Evolutionary conservation across 129 eudicot species (phyloP), one percentile per base, ranked within the genome.

Genomic region (Flaveria ramosissima): DNA sequence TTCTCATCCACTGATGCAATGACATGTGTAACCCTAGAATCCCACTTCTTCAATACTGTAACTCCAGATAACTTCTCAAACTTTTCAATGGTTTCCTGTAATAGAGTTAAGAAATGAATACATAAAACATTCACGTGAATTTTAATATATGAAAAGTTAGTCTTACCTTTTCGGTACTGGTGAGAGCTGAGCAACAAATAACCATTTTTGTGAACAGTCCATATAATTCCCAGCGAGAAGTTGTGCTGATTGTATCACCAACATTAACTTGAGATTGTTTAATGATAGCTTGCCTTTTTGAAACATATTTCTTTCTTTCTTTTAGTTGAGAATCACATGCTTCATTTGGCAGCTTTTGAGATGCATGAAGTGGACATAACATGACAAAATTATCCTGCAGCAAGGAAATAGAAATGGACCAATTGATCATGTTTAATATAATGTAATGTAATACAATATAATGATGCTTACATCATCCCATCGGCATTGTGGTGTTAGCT

Each of bases 311-410:
- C 84, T 73, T 80, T 84, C 77, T 75, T 65, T 65, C 78, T 71
- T 78, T 82, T 53, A 46, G 51, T 17, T 83, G 89, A 68, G 84
- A 80, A 53, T 70, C 78, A 67, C 82, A 68, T 26, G 64, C 55
- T 73, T 95, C 95, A 71, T 78, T 77, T 15, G 99, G 96, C 75
- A 95, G 83, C 73, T 84, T 83, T 47, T 57, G 85, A 41, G 89
- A 84, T 10, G 87, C 87, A 79, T 95, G 99, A 69, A 84, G 83
- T 67, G 99, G 99, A 77, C 99, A 95, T 69, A 95, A 76, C 90
- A 92, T 88, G 48, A 95, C 99, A 89, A 92, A 95, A 75, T 95
- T 90, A 45, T 92, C 96, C 99, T 95, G 89, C 52, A 47, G 64
- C 36, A 42, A 73, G 65, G 43, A 73, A 30, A 50, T 5, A 8